These are phyloP conservation scores for Acephala macrosclerotiorum DNA, from an alignment of 2,329 filamentous ascomycete genomes.

Conservation along the genomic window DNA sequence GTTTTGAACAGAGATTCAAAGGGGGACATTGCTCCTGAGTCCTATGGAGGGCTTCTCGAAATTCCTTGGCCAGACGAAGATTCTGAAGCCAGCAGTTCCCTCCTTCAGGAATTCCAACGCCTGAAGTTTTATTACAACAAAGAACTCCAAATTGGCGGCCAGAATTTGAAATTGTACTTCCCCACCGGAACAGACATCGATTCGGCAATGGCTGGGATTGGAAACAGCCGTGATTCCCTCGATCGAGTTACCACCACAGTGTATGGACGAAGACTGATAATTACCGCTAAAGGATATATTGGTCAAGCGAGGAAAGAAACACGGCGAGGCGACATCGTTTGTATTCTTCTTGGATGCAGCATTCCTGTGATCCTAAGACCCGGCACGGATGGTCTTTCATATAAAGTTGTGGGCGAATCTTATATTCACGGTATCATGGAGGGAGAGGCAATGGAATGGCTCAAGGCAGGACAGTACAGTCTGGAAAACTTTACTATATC, in stretches of 20 bases:
- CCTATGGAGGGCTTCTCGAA: neutral
- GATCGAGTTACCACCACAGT: neutral
- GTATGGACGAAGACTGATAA: neutral
- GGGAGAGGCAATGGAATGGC: slow-evolving; percentile 12
- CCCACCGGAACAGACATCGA: neutral
- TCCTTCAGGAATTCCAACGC: too few species aligned
- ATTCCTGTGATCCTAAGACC: slow-evolving; percentile 25
- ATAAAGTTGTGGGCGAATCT: slow-evolving; percentile 20
- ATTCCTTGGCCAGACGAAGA: neutral
- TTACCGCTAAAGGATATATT: neutral
- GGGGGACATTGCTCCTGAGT: neutral
- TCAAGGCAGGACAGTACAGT: neutral
- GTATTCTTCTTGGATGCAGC: slow-evolving; percentile 14
- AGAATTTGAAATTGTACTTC: neutral
- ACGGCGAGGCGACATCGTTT: slow-evolving; percentile 18
- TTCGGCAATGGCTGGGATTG: neutral
- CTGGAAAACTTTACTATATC: neutral
- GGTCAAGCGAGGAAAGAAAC: neutral
- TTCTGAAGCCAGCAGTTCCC: neutral
- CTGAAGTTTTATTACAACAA: neutral
- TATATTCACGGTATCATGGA: slow-evolving; percentile 28
- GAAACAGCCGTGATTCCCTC: neutral
- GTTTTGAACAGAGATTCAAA: neutral
- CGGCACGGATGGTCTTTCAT: neutral
- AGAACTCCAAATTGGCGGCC: neutral